These are phyloP conservation scores for Lentinula boryana DNA, from an alignment of 768 basidiomycete species.

Conservation along the genomic window DNA sequence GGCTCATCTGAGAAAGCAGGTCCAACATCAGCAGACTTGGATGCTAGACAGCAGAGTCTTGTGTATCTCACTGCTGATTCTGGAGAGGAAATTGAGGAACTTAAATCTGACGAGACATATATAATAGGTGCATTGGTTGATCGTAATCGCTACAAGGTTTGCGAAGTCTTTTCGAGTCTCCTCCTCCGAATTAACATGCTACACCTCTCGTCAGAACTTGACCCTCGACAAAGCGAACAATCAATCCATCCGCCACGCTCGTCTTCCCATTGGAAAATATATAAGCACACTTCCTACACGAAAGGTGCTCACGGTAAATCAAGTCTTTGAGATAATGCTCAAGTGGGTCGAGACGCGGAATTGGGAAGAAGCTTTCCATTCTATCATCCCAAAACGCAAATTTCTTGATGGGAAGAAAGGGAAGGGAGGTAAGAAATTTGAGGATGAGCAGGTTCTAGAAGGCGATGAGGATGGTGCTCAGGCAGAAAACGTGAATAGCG, in stretches of 20 bases:
- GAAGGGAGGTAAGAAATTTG: conserved; percentile 10
- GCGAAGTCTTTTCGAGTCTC: conserved; percentile 14
- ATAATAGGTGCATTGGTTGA: conserved; percentile 94
- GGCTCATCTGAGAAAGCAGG: not conserved
- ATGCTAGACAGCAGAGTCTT: conserved; percentile 39
- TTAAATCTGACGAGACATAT: conserved; percentile 82
- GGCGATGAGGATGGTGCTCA: conserved; percentile 9
- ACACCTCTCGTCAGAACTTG: conserved; percentile 53
- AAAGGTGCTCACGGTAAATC: conserved; percentile 97
- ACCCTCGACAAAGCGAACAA: conserved; percentile 81
- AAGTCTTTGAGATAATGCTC: conserved; percentile 88
- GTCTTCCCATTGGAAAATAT: conserved; percentile 92
- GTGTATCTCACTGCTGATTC: conserved; percentile 97
- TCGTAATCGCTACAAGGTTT: conserved; percentile 92
- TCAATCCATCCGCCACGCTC: conserved; percentile 75
- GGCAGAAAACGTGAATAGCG: conserved; percentile 11
- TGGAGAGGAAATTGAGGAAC: conserved; percentile 74
- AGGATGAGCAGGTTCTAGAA: not conserved
- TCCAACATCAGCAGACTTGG: not conserved
- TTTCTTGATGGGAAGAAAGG: conserved; percentile 44
- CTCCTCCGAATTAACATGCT: conserved; percentile 4
- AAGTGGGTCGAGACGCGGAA: conserved; percentile 81
- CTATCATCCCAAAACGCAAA: conserved; percentile 91
- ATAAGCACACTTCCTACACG: conserved; percentile 79
- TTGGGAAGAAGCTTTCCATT: conserved; percentile 83